phyloP scores from a whole-genome alignment of 371 early-diverging fungal species.

The Lichtheimia hyalospora region DNA sequence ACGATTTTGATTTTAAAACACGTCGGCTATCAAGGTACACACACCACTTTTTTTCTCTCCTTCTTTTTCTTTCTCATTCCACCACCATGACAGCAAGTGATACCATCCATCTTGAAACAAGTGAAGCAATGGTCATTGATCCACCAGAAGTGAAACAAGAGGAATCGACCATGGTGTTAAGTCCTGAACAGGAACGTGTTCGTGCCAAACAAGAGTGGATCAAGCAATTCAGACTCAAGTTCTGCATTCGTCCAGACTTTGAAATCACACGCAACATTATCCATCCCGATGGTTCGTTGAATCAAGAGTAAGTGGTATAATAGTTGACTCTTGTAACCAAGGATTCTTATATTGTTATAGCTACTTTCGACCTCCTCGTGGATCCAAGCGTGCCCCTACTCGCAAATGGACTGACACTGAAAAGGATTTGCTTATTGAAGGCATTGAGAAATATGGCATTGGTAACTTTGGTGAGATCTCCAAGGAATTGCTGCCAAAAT shows the following conservation, averaged over 20 bases:
- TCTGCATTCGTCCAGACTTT: slow-evolving; percentile 81
- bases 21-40: not conserved
- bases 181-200: slow-evolving; percentile 9
- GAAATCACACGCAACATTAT: slow-evolving; percentile 81
- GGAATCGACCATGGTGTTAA: not conserved
- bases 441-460: slow-evolving; percentile 85
- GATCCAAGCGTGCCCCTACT: slow-evolving; percentile 42
- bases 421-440: slow-evolving; percentile 69
- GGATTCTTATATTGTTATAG: slow-evolving; percentile 34
- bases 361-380: slow-evolving; percentile 82
- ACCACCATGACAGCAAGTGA: not conserved
- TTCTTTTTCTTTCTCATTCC: not conserved
- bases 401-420: slow-evolving; percentile 89
- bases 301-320: slow-evolving; percentile 72
- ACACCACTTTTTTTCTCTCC: not conserved
- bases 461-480: slow-evolving; percentile 88
- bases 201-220: slow-evolving; percentile 75
- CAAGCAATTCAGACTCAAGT: slow-evolving; percentile 76
- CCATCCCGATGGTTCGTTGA: slow-evolving; percentile 77
- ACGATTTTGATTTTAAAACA: not conserved
- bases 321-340: not conserved
- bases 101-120: not conserved
- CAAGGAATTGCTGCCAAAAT: slow-evolving; percentile 74
- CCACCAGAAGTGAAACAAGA: not conserved
- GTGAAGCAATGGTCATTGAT: not conserved